Evolutionary conservation across 257 asterid genomes (phyloP).

Genomic region (Solanum pimpinellifolium): DNA sequence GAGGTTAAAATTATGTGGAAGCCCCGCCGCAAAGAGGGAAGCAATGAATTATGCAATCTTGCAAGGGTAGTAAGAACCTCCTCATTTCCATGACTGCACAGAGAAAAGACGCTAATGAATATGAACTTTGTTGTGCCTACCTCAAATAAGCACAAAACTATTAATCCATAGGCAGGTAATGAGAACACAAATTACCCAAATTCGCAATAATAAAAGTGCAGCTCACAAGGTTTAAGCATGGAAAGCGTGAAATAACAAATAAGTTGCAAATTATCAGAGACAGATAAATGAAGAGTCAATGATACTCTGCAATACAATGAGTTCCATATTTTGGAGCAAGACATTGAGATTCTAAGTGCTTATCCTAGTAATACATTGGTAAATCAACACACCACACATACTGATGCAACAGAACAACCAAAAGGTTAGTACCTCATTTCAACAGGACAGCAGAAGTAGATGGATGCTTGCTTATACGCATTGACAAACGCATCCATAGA

Average conservation of each 20-base stretch:
- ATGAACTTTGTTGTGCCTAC: not conserved
- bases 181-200: not conserved
- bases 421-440: slow-evolving; percentile 48
- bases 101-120: not conserved
- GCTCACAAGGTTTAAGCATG: not conserved
- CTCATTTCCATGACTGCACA: slow-evolving; percentile 71
- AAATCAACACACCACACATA: not conserved
- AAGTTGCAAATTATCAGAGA: not conserved
- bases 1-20: slow-evolving; percentile 35
- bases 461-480: slow-evolving; percentile 69
- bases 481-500: slow-evolving; percentile 73
- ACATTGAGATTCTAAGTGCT: not conserved
- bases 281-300: not conserved
- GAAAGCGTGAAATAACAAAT: not conserved
- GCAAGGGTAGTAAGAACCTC: slow-evolving; percentile 69
- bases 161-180: not conserved
- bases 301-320: not conserved
- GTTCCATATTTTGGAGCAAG: not conserved
- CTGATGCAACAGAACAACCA: not conserved
- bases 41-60: slow-evolving; percentile 65
- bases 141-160: not conserved
- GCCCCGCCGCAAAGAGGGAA: slow-evolving; percentile 66
- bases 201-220: not conserved
- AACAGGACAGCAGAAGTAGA: slow-evolving; percentile 64
- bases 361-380: not conserved